Evolutionary conservation across 2,329 filamentous ascomycete species (phyloP).

Genomic region (Colletotrichum aenigma): DNA sequence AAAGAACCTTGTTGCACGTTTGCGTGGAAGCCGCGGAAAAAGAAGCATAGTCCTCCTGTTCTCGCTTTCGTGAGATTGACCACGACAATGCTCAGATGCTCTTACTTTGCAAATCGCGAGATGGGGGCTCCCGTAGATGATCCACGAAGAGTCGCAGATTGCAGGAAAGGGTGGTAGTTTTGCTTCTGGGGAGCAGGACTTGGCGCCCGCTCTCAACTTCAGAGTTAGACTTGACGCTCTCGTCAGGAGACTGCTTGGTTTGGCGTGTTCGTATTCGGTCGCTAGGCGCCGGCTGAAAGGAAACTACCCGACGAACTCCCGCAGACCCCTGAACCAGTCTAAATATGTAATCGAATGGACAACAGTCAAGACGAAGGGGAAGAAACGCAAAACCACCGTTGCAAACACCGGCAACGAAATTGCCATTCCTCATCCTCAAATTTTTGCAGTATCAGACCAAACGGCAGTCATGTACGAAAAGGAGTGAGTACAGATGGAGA

Average conservation of each 20-base stretch:
- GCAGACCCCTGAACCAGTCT: not conserved
- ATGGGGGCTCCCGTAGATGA: not conserved
- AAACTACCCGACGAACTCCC: not conserved
- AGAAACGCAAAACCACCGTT: not conserved
- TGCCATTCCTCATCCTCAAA: not conserved
- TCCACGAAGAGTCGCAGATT: not conserved
- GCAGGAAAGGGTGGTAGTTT: not conserved
- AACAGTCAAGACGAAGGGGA: not conserved
- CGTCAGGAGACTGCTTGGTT: not conserved
- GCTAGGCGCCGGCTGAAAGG: not conserved
- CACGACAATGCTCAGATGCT: not conserved
- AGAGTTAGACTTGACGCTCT: not conserved
- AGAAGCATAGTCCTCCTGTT: not conserved
- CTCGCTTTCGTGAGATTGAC: not conserved
- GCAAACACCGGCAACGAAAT: not conserved
- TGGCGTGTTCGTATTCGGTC: not conserved
- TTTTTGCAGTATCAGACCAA: not conserved
- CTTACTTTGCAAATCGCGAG: not conserved
- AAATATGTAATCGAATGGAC: not conserved
- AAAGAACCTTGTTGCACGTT: not conserved
- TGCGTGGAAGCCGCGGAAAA: not conserved
- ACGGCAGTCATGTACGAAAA: not conserved
- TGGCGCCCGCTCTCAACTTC: not conserved
- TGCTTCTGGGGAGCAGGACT: not conserved
- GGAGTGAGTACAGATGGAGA: not conserved